A percentile compares a stretch with the other conserved stretches of the same genome.
Evolutionary conservation across 371 early-diverging fungal genomes (phyloP).

Genomic region (Mortierella sp.): DNA sequence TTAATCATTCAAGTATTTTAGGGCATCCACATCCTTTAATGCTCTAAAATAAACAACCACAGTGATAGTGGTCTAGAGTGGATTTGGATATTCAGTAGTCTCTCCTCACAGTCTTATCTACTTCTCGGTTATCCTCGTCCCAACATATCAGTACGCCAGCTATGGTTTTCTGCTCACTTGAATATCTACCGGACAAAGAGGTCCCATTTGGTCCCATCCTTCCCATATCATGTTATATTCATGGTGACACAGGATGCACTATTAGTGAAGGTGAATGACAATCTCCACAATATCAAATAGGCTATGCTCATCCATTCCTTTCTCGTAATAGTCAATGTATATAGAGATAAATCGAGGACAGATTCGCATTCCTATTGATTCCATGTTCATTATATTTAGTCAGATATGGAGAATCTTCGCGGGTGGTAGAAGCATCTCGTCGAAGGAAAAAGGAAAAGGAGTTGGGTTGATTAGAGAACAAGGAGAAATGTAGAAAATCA

Average conservation of each 20-base stretch:
- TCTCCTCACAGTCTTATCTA: neutral
- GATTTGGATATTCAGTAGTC: neutral
- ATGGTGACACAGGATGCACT: no score
- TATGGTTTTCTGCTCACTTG: no score
- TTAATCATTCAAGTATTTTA: no score
- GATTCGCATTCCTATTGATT: constrained; percentile 45
- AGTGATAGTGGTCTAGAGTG: neutral
- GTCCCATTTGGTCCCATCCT: no score
- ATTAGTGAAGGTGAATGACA: neutral
- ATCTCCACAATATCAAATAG: neutral
- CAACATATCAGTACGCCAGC: neutral
- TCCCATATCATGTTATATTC: no score
- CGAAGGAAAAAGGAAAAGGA: constrained; percentile 3
- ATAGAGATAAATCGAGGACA: neutral
- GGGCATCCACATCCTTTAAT: neutral
- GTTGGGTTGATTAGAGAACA: constrained; percentile 8
- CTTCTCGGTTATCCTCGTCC: neutral
- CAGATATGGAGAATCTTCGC: no score
- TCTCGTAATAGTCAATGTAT: neutral
- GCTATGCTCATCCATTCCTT: neutral
- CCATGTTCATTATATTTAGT: constrained; percentile 4
- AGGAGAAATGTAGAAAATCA: neutral
- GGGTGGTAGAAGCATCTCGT: neutral
- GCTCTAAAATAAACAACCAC: neutral
- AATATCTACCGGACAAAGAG: no score